Evolutionary conservation across 2,329 filamentous ascomycete genomes (phyloP).

Genomic region (Cercospora sp.): DNA sequence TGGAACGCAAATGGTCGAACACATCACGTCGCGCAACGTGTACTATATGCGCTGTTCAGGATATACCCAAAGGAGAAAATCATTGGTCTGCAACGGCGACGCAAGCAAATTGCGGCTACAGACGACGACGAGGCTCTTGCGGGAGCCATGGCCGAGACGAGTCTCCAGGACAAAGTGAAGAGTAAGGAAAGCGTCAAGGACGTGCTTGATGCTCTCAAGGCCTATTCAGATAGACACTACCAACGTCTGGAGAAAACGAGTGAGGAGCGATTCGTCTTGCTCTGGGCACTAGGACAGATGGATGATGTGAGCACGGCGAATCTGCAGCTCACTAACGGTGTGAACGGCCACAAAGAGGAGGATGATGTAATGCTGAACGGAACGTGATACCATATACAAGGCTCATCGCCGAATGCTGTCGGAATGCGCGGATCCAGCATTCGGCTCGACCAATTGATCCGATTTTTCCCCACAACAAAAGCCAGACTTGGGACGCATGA

Average conservation of each 20-base stretch:
- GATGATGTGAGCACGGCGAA: conserved; percentile 58
- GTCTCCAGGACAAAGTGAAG: conserved; percentile 38
- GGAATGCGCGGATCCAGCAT: background rate
- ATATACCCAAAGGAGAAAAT: conserved; percentile 79
- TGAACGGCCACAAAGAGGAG: conserved; percentile 21
- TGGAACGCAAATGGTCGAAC: conserved; percentile 97
- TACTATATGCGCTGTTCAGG: conserved; percentile 76
- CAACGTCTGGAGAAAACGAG: conserved; percentile 83
- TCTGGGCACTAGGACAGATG: conserved; percentile 93
- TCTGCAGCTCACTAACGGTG: conserved; percentile 15
- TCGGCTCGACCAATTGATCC: background rate
- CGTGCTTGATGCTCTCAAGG: conserved; percentile 79
- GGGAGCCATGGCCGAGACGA: conserved; percentile 36
- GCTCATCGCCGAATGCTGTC: too few relatives aligned
- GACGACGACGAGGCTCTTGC: conserved; percentile 34
- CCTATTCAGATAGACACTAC: conserved; percentile 93
- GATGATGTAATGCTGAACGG: conserved; percentile 28
- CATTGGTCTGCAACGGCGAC: conserved; percentile 48
- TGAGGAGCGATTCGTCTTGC: conserved; percentile 91
- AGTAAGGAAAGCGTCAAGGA: conserved; percentile 72
- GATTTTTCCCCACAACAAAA: background rate
- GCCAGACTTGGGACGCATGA: background rate
- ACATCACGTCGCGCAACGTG: conserved; percentile 78
- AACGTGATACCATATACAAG: background rate
- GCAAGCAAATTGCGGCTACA: conserved; percentile 27